These are phyloP conservation scores for Colletotrichum cereale DNA, from an alignment of 2,329 filamentous ascomycete genomes.

Conservation along the genomic window DNA sequence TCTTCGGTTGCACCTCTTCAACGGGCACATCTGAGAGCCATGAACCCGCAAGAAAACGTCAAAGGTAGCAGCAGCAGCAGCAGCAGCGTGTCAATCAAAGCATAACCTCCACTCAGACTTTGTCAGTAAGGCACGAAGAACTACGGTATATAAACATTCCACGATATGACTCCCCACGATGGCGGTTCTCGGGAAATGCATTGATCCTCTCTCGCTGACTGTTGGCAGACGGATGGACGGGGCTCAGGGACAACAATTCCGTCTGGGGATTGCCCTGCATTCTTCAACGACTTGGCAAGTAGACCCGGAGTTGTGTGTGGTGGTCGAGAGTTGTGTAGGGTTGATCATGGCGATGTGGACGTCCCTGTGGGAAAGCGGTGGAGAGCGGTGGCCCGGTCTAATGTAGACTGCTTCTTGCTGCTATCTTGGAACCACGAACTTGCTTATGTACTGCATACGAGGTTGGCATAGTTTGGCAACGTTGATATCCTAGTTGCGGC, in stretches of 20 bases:
- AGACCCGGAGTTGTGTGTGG: not conserved
- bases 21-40: not conserved
- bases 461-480: not conserved
- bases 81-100: not conserved
- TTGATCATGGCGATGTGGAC: not conserved
- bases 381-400: not conserved
- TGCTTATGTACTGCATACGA: not conserved
- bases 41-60: not conserved
- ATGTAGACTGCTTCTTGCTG: not conserved
- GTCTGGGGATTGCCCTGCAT: not conserved
- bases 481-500: not conserved
- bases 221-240: not conserved
- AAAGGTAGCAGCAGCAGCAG: too few species aligned
- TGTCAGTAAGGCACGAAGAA: not conserved
- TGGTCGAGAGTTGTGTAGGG: not conserved
- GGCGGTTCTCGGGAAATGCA: not conserved
- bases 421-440: not conserved
- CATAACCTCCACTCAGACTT: too few species aligned
- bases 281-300: not conserved
- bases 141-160: not conserved
- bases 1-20: not conserved
- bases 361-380: not conserved
- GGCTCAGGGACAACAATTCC: not conserved
- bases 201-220: not conserved
- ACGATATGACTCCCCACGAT: too few species aligned